Evolutionary conservation across 805 yeast species (phyloP), one percentile per base, ranked within the genome.

Genomic region (Candida railenensis): DNA sequence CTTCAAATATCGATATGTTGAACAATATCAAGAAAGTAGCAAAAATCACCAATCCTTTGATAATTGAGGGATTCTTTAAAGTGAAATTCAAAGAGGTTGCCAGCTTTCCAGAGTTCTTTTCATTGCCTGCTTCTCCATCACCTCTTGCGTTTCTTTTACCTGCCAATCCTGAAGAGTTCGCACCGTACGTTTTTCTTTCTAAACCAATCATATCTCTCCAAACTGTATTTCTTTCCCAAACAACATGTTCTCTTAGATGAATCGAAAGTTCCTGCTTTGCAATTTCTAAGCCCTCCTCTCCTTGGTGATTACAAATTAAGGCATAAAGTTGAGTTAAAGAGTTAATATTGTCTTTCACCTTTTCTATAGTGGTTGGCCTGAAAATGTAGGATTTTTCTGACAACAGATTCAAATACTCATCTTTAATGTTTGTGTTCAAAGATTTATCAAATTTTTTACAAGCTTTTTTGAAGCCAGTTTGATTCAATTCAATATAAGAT

Each of bases 111-210:
- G 30, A 21, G 21, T 37, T 33, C 25, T 9, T 44, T 48, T 56
- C 45, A 42, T 59, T 63, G 28, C 57, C 58, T 12, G 56, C 51
- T n/a, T 43, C 49, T 42, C 44, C 46, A 15, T 16, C 8, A 14
- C 32, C 42, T n/a, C 45, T 40, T 18, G 49, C 51, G 53, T 57
- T 44, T 42, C 51, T 40, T 30, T 20, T 54, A 38, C 55, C 48
- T 36, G 54, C 39, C 9, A 48, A 54, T 30, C 54, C 60, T 42
- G 56, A 22, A 15, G 37, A 57, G 22, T n/a, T 41, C 2, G 91
- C 90, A 18, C 89, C 89, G 56, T 90, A 92, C 0, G 91, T 74
- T 57, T 87, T 87, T 54, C 96, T 78, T 62, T 91, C 97, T 53
- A 76, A 60, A 1, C 80, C 81, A 46, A 77, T 73, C 81, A 77